Evolutionary conservation across 2,329 filamentous ascomycete species (phyloP).

Genomic region (Colletotrichum scovillei): DNA sequence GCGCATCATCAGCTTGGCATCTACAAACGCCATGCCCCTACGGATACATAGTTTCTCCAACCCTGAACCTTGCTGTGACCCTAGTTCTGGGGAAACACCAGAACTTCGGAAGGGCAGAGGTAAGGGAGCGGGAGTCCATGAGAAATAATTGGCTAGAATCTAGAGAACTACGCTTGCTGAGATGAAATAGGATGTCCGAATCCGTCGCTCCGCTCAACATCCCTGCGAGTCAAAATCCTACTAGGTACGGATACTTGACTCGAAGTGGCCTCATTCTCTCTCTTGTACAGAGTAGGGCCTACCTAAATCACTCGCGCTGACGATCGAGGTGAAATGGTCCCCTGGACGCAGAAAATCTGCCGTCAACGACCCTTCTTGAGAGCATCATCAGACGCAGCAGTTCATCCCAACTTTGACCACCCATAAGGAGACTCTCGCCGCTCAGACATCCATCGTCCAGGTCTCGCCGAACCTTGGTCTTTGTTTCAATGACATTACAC

Average conservation of each 20-base stretch:
- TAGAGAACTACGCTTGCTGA: neutral
- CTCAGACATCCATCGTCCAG: neutral
- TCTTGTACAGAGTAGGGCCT: too few relatives aligned
- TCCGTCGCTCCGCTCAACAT: neutral
- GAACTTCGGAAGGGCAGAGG: neutral
- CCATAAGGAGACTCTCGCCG: neutral
- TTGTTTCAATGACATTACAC: neutral
- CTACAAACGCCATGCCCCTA: neutral
- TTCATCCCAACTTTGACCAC: neutral
- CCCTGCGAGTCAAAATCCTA: neutral
- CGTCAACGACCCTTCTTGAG: neutral
- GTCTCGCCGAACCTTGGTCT: neutral
- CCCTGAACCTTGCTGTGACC: neutral
- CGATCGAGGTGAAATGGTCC: neutral
- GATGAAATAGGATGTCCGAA: neutral
- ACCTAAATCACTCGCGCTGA: neutral
- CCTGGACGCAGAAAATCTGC: neutral
- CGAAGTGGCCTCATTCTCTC: neutral
- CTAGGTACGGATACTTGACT: neutral
- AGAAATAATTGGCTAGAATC: neutral
- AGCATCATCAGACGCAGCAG: neutral
- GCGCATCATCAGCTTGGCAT: constrained; percentile 10
- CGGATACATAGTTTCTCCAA: neutral
- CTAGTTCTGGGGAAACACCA: neutral
- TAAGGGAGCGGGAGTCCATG: neutral